Base-by-base conservation (phyloP, 1,284 basidiomycete genomes). In the Trametes hirsuta region DNA sequence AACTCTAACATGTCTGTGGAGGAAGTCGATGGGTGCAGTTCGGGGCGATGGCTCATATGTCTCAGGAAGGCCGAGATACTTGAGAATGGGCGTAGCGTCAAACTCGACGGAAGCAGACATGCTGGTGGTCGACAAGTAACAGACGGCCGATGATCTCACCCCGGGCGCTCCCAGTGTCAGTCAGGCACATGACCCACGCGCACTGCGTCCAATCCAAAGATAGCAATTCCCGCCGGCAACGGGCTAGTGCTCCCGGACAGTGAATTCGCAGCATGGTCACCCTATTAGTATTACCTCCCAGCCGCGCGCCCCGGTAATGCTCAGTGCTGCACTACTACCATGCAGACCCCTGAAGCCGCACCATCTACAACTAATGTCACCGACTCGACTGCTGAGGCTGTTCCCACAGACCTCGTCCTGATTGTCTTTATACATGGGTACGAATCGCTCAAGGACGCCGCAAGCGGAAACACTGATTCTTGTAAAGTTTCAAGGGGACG, bases 401-500 rank as follows among this genome's bases (percentile, higher is more conserved):
- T 66, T 25, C 69, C 74, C 18, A 62, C 67, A 34, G 82, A 85
- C 41, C 65, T 79, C 4, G 72, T 91, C 9, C 77, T 90, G 25
- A 69, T 88, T 55, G 75, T 88, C 44, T 90, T 85, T 67, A 83
- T 88, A 46, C 66, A 67, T 46, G 66, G 66, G 66, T 68, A 45
- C 41, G 58, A n/a, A 12, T 35, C 12, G 36, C 10, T 5, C n/a
- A 36, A 22, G 12, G 6, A 5, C 24, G 21, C 1, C 11, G 12
- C 15, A 21, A 6, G 12, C 2, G 4, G 24, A 14, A 22, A n/a
- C 30, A 30, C 40, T 8, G 44, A 50, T 57, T 58, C 56, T 6
- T 8, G 24, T 47, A 36, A 61, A 84, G 85, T 30, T 88, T 88
- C 75, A 88, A 88, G 68, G 93, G 93, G 41, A 87, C 87, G 9